phyloP scores from a whole-genome alignment of 345 rosid genomes.

The Citrus glauca region DNA sequence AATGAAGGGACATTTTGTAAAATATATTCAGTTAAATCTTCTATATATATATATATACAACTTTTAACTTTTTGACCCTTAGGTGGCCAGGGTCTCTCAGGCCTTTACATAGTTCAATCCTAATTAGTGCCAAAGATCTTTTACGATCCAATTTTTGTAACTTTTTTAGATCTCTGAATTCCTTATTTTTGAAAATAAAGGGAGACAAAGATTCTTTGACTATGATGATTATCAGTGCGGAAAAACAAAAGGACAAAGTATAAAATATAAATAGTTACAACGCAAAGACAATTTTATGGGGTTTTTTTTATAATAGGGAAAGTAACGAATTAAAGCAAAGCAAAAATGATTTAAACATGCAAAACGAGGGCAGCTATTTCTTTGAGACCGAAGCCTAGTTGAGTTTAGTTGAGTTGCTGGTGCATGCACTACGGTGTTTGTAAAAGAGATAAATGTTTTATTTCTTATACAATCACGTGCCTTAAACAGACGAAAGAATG shows the following conservation, averaged over 20 bases:
- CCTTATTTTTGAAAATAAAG: neutral
- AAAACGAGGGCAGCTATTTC: neutral
- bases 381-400: neutral
- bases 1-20: too few species aligned
- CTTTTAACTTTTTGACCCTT: too few species aligned
- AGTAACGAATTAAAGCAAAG: neutral
- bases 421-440: too few species aligned
- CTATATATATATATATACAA: too few species aligned
- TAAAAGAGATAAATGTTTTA: neutral
- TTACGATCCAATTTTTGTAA: neutral
- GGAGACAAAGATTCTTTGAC: neutral
- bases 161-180: neutral
- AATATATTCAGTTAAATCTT: too few species aligned
- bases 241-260: neutral
- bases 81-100: too few species aligned
- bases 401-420: too few species aligned
- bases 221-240: neutral
- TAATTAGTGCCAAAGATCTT: neutral
- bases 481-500: neutral
- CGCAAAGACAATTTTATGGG: neutral
- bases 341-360: neutral
- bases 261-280: neutral
- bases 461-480: neutral
- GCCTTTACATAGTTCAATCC: too few species aligned
- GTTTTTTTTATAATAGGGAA: neutral